Conservation (phyloP, 1,284 basidiomycete genomes). For the Veloboletus limbatus region DNA sequence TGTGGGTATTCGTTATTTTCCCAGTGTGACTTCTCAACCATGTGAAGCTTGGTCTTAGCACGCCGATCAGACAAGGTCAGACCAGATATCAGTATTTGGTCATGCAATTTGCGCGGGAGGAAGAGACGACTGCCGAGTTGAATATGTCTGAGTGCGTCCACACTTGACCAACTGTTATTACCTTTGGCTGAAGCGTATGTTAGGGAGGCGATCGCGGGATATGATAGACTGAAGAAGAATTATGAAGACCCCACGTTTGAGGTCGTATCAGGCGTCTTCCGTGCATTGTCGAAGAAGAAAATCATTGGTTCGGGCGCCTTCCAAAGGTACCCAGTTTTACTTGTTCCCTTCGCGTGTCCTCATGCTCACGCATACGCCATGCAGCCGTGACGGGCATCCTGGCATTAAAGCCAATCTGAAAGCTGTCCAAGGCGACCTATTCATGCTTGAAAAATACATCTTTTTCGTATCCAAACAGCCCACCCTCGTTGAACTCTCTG, state of each 20-base stretch:
- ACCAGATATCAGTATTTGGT: slow-evolving; percentile 98
- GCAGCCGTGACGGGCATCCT: slow-evolving; percentile 71
- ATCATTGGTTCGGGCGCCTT: slow-evolving; percentile 85
- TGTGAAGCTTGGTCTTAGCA: slow-evolving; percentile 78
- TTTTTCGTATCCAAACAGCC: slow-evolving; percentile 99
- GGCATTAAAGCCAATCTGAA: slow-evolving; percentile 97
- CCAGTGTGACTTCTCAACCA: slow-evolving; percentile 1
- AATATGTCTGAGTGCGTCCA: slow-evolving; percentile 84
- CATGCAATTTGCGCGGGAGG: slow-evolving; percentile 95
- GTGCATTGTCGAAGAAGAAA: slow-evolving; percentile 87
- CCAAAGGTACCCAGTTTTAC: slow-evolving; percentile 57
- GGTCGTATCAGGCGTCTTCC: slow-evolving; percentile 94
- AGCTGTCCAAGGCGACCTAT: slow-evolving; percentile 95
- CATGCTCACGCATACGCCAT: slow-evolving; percentile 2
- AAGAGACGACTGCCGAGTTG: slow-evolving; percentile 94
- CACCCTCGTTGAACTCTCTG: slow-evolving; percentile 85
- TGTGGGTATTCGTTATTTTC: slow-evolving; percentile 45
- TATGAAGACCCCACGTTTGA: slow-evolving; percentile 95
- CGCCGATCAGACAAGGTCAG: slow-evolving; percentile 96
- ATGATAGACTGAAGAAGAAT: slow-evolving; percentile 85
- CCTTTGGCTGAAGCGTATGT: slow-evolving; percentile 6
- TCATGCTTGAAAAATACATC: slow-evolving; percentile 96
- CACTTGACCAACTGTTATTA: background rate
- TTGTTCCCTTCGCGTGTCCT: background rate
- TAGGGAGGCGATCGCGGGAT: slow-evolving; percentile 70